Evolutionary conservation across 441 rosid species (phyloP).

Genomic region (Croton setiger): DNA sequence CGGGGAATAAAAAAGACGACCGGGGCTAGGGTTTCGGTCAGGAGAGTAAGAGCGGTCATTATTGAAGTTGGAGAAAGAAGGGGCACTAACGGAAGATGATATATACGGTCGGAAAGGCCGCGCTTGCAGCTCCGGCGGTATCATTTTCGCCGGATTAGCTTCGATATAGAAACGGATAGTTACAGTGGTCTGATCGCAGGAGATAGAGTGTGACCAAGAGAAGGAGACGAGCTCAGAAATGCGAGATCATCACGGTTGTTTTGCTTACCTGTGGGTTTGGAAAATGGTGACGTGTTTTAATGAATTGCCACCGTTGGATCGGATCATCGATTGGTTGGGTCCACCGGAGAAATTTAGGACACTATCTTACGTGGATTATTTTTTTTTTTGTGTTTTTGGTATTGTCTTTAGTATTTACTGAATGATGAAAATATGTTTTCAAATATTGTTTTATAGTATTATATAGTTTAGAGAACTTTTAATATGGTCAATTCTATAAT

Average conservation of each 20-base stretch:
- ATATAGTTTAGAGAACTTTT: too few relatives aligned
- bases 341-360: neutral
- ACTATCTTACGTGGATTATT: too few relatives aligned
- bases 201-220: neutral
- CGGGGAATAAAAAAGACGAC: slow-evolving; percentile 25
- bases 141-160: slow-evolving; percentile 48
- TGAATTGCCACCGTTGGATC: slow-evolving; percentile 26
- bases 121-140: slow-evolving; percentile 92
- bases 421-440: too few relatives aligned
- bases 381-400: too few relatives aligned
- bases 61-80: slow-evolving; percentile 45
- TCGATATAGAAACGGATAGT: neutral
- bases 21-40: slow-evolving; percentile 37
- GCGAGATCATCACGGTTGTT: neutral
- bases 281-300: slow-evolving; percentile 21
- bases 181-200: neutral
- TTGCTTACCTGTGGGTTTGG: slow-evolving; percentile 5
- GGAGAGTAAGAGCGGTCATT: slow-evolving; percentile 43
- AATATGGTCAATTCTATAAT: too few relatives aligned
- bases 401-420: too few relatives aligned
- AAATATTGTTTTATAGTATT: too few relatives aligned
- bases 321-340: slow-evolving; percentile 20
- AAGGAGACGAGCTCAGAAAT: neutral
- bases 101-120: slow-evolving; percentile 84
- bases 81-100: slow-evolving; percentile 53